Evolutionary conservation across 164 flowering plant genomes (phyloP), one percentile per base, ranked within the genome.

Genomic region (Santalum album): DNA sequence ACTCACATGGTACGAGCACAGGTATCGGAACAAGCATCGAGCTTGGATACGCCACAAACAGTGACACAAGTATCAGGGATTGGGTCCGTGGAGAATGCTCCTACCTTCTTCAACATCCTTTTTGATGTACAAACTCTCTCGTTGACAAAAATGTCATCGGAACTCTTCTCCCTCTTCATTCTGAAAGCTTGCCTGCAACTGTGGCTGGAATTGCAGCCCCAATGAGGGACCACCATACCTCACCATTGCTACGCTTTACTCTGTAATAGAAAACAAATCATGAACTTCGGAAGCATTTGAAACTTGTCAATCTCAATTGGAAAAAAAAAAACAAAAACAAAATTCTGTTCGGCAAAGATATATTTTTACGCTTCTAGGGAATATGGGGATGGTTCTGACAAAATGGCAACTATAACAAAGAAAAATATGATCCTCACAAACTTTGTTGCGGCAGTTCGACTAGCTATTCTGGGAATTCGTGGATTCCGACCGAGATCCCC

Each of bases 91-190:
- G 97, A 86, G 73, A 86, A 90, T 23, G 80, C 69, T 0, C 90
- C 95, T 1, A 90, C 90, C 72, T 76, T 82, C 67, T 90, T 86
- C 65, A 90, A 55, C 97, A 90, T 86, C 56, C 97, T 69, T 68
- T 86, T 90, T 0, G 90, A 83, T 0, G 95, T 90, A 47, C 98
- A 87, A 18, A 87, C 91, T 64, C 98, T 77, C 78, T 87, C 98
- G 18, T 96, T 87, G 17, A 87, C 91, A 65, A 87, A 90, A 7
- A 87, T 78, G 6, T 90, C 96, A 46, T 90, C 95, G 3, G 83
- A 70, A 48, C 67, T 87, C 78, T 83, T 83, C 72, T 83, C 91
- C 26, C 95, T 60, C 81, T 74, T 83, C 61, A 82, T 67, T 59
- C 90, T 75, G 23, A 70, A 48, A 49, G 81, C 83, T 65, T 85